These are phyloP conservation scores for Hyaloscypha hepaticicola DNA, from an alignment of 495 filamentous ascomycete genomes.

Conservation along the genomic window DNA sequence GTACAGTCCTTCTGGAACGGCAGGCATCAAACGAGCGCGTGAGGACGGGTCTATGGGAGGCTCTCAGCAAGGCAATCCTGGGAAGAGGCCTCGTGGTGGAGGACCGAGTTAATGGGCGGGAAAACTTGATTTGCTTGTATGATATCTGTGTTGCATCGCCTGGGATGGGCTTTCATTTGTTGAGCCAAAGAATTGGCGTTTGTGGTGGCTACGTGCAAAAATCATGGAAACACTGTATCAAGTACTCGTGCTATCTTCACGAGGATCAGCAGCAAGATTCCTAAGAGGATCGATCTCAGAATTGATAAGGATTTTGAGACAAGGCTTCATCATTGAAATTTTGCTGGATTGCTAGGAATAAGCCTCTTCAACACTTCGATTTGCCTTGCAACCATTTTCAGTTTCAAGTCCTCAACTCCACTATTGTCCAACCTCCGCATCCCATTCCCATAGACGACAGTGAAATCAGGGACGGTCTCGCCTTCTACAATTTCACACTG, in stretches of 20 bases:
- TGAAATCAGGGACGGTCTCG: conserved; percentile 60
- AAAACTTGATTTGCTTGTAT: conserved; percentile 11
- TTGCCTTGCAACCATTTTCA: conserved; percentile 57
- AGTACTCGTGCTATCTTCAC: not conserved
- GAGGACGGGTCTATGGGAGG: conserved; percentile 57
- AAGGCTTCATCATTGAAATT: conserved; percentile 46
- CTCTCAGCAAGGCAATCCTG: conserved; percentile 40
- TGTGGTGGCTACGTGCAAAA: conserved; percentile 10
- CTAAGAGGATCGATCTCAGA: not conserved
- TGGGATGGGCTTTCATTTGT: conserved; percentile 29
- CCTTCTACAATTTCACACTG: conserved; percentile 50
- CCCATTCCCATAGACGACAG: conserved; percentile 62
- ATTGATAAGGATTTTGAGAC: not conserved
- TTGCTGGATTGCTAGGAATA: conserved; percentile 60
- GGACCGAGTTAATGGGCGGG: conserved; percentile 31
- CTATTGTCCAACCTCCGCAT: conserved; percentile 55
- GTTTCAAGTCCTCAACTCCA: conserved; percentile 51
- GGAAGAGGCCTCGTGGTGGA: conserved; percentile 55
- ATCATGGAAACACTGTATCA: conserved; percentile 8
- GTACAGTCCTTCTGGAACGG: conserved; percentile 49
- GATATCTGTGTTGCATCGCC: conserved; percentile 29
- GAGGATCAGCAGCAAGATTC: not conserved
- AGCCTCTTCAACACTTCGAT: conserved; percentile 61
- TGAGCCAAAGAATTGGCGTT: conserved; percentile 20
- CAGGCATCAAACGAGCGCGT: conserved; percentile 62